These are phyloP conservation scores for Dalbergia oliveri DNA, from an alignment of 306 rosid genomes.

Conservation along the genomic window DNA sequence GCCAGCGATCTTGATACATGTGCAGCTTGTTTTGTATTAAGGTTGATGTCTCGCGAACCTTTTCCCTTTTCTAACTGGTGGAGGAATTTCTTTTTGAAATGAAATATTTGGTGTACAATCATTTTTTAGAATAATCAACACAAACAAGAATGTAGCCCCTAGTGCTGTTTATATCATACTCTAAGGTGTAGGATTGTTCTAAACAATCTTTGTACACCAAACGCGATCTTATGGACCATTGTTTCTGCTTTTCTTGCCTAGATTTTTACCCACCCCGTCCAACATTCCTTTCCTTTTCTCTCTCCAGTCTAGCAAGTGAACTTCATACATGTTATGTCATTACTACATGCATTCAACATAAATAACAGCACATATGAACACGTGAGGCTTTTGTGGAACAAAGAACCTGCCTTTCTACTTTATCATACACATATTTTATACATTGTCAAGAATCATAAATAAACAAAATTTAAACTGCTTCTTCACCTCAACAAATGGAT, in stretches of 20 bases:
- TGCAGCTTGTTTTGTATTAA: no score
- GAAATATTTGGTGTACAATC: no score
- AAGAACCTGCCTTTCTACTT: constrained; percentile 5
- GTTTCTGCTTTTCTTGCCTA: background rate
- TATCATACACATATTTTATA: constrained; percentile 29
- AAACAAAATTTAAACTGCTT: constrained; percentile 38
- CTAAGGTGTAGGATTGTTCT: no score
- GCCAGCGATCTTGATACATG: no score
- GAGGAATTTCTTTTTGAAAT: no score
- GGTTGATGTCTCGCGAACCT: no score
- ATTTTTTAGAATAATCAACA: no score
- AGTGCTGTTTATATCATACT: no score
- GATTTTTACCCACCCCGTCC: background rate
- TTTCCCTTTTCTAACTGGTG: no score
- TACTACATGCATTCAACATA: constrained; percentile 6
- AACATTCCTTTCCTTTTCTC: background rate
- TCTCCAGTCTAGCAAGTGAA: background rate
- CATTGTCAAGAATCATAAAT: constrained; percentile 28
- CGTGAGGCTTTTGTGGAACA: background rate
- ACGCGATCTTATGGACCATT: no score
- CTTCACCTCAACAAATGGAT: constrained; percentile 43
- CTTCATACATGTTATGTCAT: background rate
- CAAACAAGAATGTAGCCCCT: no score
- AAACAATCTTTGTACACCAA: no score
- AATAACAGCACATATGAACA: background rate